Evolutionary conservation across 1,284 basidiomycete genomes (phyloP).

Genomic region (Malassezia obtusa): DNA sequence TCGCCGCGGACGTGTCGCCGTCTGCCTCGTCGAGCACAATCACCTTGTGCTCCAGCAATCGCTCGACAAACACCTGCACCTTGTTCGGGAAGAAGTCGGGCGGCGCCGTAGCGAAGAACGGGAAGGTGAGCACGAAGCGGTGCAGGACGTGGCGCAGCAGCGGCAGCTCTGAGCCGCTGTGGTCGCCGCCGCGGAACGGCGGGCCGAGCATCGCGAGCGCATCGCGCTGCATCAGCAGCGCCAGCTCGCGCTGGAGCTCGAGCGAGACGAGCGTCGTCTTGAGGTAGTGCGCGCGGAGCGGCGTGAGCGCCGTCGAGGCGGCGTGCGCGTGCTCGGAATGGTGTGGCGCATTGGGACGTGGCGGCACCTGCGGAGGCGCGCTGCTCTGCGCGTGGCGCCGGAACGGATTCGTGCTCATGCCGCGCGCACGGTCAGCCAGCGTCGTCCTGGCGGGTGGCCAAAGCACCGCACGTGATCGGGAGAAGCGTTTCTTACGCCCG

Average conservation of each 20-base stretch:
- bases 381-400: not conserved
- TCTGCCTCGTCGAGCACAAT: slow-evolving; percentile 20
- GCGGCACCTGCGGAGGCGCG: too few species aligned
- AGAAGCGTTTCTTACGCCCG: not conserved
- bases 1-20: not conserved
- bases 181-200: slow-evolving; percentile 38
- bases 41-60: slow-evolving; percentile 40
- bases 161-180: slow-evolving; percentile 18
- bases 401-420: slow-evolving; percentile 10
- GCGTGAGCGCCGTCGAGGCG: slow-evolving; percentile 56
- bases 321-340: not conserved
- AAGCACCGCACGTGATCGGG: slow-evolving; percentile 17
- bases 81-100: slow-evolving; percentile 45
- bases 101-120: slow-evolving; percentile 40
- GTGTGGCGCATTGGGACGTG: not conserved
- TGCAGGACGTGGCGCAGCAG: slow-evolving; percentile 43
- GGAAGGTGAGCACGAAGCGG: slow-evolving; percentile 46
- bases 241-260: slow-evolving; percentile 57
- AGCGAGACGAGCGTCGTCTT: slow-evolving; percentile 86
- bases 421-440: not conserved
- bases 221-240: slow-evolving; percentile 17
- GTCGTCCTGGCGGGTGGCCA: not conserved
- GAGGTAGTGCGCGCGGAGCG: slow-evolving; percentile 82
- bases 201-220: slow-evolving; percentile 43
- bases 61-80: slow-evolving; percentile 44